Base-by-base conservation (phyloP, 371 early-diverging fungal species). In the Capillidium heterosporum region DNA sequence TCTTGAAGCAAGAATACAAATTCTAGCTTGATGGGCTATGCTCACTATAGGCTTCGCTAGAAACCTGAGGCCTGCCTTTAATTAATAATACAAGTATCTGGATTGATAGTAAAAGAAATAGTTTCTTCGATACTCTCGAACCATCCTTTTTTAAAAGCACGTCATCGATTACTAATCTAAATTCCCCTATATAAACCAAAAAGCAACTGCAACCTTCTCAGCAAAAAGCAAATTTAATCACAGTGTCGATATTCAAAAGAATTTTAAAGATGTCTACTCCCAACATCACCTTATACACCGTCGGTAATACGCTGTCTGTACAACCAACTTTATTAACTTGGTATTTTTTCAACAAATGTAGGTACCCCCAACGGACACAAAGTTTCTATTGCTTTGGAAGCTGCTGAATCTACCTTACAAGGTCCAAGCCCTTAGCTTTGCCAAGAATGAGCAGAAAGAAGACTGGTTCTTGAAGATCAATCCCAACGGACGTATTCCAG, bases 401-500 rank as follows among this genome's bases (percentile, higher is more conserved):
- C 65, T 70, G 48, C 62, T 74, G 13, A 67, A 64, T 17, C 29
- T 69, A 19, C 51, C 55, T 13, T 72, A 71, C 58, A 61, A 69
- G 23, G 32, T 61, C 21, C 49, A 59, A 44, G 26, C 39, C 0
- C 58, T 76, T 52, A 28, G 61, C 28, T 65, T 76, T 43, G 11
- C 43, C 13, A 64, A 57, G n/a, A 59, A 62, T 44, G 71, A 68
- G 57, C 76, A 76, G 44, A 76, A 73, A 58, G 61, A 68, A 43
- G 66, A 66, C 27, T 72, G 71, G 71, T 73, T 69, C 57, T 58
- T 73, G 48, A 72, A 71, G 67, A 68, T 76, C 54, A 71, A 69
- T 59, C 77, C 77, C 26, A 72, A 74, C 59, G 72, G 74, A 40
- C 69, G 28, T 49, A 31, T 53, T 21, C 72, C 73, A 32, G 70